A percentile compares a stretch with the other conserved stretches of the same genome.
These are phyloP conservation scores for Ilyonectria destructans DNA, from an alignment of 2,329 filamentous ascomycete species.

Conservation along the genomic window DNA sequence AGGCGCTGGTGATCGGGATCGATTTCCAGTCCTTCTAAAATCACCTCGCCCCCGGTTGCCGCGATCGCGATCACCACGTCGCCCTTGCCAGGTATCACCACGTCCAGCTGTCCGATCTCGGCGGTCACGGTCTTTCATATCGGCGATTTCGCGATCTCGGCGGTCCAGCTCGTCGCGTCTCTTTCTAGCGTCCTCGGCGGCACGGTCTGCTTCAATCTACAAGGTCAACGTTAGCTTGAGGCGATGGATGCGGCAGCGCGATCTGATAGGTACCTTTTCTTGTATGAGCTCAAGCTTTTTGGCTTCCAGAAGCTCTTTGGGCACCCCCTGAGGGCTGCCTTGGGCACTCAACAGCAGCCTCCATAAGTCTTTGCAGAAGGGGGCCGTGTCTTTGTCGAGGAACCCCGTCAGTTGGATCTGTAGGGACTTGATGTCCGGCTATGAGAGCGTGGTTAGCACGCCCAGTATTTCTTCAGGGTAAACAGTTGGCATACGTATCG, in stretches of 20 bases:
- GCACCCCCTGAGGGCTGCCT: slow-evolving; percentile 88
- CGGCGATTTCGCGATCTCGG: slow-evolving; percentile 80
- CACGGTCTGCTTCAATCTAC: slow-evolving; percentile 86
- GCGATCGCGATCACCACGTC: slow-evolving; percentile 68
- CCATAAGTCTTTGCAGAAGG: slow-evolving; percentile 96
- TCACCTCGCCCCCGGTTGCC: slow-evolving; percentile 62
- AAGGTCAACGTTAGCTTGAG: background rate
- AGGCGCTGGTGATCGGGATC: slow-evolving; percentile 66
- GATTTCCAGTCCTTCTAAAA: slow-evolving; percentile 61
- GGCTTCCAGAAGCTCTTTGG: slow-evolving; percentile 93
- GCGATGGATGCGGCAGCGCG: background rate
- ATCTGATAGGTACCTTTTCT: slow-evolving; percentile 79
- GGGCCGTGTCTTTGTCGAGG: slow-evolving; percentile 89
- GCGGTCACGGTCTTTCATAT: slow-evolving; percentile 77
- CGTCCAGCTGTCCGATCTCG: slow-evolving; percentile 68
- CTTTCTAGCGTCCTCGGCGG: slow-evolving; percentile 81
- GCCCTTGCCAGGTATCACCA: slow-evolving; percentile 69
- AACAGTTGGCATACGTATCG: slow-evolving; percentile 76
- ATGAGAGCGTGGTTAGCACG: slow-evolving; percentile 46
- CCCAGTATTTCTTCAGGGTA: slow-evolving; percentile 29
- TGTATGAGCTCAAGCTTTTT: slow-evolving; percentile 97
- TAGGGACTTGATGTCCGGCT: slow-evolving; percentile 96
- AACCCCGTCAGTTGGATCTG: slow-evolving; percentile 97
- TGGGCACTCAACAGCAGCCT: slow-evolving; percentile 92
- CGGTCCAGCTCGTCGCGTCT: slow-evolving; percentile 80